Conservation (phyloP, 805 yeast species). For the Kuraishia piskuri region DNA sequence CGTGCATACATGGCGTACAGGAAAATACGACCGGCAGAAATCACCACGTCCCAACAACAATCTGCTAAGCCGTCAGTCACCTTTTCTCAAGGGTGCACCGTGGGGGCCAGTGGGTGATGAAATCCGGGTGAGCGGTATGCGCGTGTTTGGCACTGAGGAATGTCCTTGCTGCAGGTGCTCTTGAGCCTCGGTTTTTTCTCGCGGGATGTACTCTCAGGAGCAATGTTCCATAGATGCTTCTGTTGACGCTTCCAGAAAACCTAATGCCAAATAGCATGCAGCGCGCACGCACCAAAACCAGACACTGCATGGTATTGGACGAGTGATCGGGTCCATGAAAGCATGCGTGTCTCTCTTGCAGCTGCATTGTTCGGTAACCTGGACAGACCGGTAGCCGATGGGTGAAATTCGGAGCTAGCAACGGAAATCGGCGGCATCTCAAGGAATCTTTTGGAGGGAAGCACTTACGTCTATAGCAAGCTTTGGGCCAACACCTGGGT, state of each 20-base stretch:
- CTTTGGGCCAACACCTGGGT: no score
- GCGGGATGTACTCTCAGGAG: no score
- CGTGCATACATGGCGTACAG: not conserved
- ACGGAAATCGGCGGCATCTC: not conserved
- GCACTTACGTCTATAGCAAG: not conserved
- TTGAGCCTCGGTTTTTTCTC: no score
- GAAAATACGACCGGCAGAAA: not conserved
- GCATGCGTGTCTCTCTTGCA: not conserved
- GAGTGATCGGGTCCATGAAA: not conserved
- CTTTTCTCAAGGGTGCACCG: not conserved
- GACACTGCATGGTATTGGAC: not conserved
- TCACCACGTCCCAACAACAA: not conserved
- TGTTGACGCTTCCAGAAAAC: not conserved
- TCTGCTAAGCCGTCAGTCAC: not conserved
- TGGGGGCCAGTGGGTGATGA: not conserved
- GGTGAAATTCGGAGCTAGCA: not conserved
- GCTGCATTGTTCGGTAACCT: not conserved
- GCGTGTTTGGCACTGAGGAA: not conserved
- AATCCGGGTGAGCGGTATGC: not conserved
- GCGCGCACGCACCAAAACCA: not conserved
- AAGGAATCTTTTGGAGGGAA: not conserved
- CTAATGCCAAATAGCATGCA: not conserved
- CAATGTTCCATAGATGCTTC: not conserved
- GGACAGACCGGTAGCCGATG: not conserved
- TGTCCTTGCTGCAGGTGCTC: no score